Evolutionary conservation across 2,329 filamentous ascomycete species (phyloP), one percentile per base, ranked within the genome.

Genomic region (Zarea fungicola): DNA sequence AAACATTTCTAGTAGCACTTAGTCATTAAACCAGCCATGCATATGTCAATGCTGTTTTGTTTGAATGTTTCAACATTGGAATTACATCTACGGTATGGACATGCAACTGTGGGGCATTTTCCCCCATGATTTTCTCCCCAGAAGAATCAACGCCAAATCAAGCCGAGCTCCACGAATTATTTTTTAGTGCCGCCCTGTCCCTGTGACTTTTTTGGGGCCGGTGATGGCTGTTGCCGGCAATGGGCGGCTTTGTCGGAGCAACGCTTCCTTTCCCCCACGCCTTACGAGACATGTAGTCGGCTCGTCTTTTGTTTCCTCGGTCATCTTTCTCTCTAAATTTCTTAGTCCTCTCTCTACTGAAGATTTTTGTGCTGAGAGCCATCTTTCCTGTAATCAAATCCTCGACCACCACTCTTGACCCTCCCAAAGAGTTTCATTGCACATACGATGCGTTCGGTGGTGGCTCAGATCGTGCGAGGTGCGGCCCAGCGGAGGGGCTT

Each of bases 401-500:
- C 6, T 18, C 18, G n/a, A 19, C 29, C 10, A 42, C 21, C 18
- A 41, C 8, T 9, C 28, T 9, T 14, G 14, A 14, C 28, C 13
- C 9, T 10, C 37, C 3, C 13, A 11, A 21, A 41, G 35, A 7
- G 35, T 18, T 9, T 23, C 35, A 11, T 23, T 18, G 19, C 6
- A n/a, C 32, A 19, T 34, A 52, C 37, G 13, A 54, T 54, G 52
- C 51, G 52, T 34, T 32, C 28, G 16, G 18, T 22, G 26, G 44
- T 34, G 31, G 45, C 29, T 40, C 42, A 25, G 39, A 50, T 51
- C 39, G 34, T 48, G 42, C 46, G 21, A 21, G 46, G 49, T 63
- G 31, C 53, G 32, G 59, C 62, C 50, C 71, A 71, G 54, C 66
- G 66, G 51, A 70, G 78, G 46, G 64, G 65, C n/a, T 81, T 82